phyloP scores from a whole-genome alignment of 192 early-diverging fungal species.

The Coemansia sp. region DNA sequence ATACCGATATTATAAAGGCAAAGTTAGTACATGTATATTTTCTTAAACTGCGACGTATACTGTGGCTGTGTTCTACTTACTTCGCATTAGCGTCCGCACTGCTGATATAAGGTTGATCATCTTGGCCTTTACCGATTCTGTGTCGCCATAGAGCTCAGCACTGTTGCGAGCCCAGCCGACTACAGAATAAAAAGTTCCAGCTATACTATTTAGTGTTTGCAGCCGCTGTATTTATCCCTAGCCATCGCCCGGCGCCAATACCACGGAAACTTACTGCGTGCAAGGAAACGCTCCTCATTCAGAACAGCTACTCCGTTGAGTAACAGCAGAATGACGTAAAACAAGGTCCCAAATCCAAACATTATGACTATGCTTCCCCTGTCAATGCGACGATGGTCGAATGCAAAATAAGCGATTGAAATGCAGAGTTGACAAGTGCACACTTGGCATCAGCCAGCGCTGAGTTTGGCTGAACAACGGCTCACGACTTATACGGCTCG shows the following conservation, averaged over 20 bases:
- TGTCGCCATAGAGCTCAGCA: constrained; percentile 64
- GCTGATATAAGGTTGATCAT: constrained; percentile 88
- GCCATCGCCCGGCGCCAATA: background rate
- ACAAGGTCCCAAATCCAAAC: constrained; percentile 73
- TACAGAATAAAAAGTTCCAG: constrained; percentile 23
- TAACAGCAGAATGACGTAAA: constrained; percentile 77
- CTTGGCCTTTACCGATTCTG: constrained; percentile 73
- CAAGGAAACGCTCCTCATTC: constrained; percentile 90
- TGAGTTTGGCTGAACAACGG: no score
- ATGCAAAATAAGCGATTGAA: background rate
- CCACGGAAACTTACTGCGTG: constrained; percentile 66
- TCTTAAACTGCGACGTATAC: background rate
- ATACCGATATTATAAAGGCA: background rate
- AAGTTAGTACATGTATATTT: background rate
- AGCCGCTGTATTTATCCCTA: background rate
- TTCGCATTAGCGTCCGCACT: constrained; percentile 83
- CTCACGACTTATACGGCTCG: no score
- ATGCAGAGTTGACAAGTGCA: background rate
- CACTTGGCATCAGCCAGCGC: no score
- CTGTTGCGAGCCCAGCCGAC: constrained; percentile 69
- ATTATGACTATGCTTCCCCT: constrained; percentile 14
- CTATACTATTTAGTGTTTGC: background rate
- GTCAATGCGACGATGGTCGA: background rate
- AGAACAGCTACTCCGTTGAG: constrained; percentile 88
- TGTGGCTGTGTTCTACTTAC: background rate